Base-by-base conservation (phyloP, 768 basidiomycete species). In the Postia placenta region DNA sequence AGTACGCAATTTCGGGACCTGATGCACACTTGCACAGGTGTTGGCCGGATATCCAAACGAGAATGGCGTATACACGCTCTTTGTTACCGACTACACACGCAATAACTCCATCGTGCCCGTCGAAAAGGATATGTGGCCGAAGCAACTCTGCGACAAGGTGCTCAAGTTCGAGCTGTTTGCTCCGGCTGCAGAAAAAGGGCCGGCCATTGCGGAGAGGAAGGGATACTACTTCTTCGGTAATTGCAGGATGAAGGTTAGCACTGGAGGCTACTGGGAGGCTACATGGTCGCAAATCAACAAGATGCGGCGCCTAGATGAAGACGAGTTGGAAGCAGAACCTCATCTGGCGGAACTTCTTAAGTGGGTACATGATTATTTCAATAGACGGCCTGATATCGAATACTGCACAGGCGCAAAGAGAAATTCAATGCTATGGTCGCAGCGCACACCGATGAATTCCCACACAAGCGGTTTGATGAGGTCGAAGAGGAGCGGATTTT, bases 51-150 rank as follows among this genome's bases (percentile, higher is more conserved):
- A 73, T 42, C 42, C 50, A 41, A 74, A 69, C 49, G 57, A 66
- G n/a, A 63, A 65, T 28, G 62, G 55, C 5, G 66, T 73, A 2
- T 70, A 73, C 50, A 72, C 64, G 25, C 50, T 86, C 11, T 84
- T 78, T 60, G 80, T 83, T 44, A 85, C 85, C 1, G 85, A 87
- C 55, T 85, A 83, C 57, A 82, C 83, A 5, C 55, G 52, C 36
- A 79, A 78, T 47, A 42, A 64, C 4, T 50, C 54, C 5, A 56
- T 71, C 37, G 48, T 48, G 3, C 57, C 67, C 14, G 53, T 69
- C n/a, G 64, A 69, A 46, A 66, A 68, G 5, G 45, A 63, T 38
- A 80, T 75, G 75, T 81, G 77, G 59, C 69, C 75, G 11, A 58
- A 67, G 4, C 66, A 64, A 22, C 63, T 85, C 27, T 64, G 64